phyloP scores from a whole-genome alignment of 2,329 filamentous ascomycete genomes.

The Neopestalotiopsis sp. region DNA sequence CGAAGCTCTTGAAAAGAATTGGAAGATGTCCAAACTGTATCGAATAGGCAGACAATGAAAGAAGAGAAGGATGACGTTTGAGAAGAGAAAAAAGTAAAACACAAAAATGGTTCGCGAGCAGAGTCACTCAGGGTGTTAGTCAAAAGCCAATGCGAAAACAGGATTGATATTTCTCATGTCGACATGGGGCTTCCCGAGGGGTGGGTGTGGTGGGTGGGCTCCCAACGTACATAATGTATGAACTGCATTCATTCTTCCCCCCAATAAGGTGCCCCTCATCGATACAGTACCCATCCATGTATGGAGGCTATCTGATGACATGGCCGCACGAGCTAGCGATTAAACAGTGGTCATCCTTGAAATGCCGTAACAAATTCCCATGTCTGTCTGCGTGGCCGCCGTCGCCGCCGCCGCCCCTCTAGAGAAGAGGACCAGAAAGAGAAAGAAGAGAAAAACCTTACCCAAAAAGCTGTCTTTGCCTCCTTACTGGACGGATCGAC shows the following conservation, averaged over 20 bases:
- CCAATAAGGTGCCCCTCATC: neutral
- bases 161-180: constrained; percentile 29
- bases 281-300: constrained; percentile 2
- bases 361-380: neutral
- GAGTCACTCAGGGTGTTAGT: constrained; percentile 10
- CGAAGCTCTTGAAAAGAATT: neutral
- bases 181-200: neutral
- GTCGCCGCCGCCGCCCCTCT: neutral
- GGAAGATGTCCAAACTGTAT: too few relatives aligned
- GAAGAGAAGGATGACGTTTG: constrained; percentile 27
- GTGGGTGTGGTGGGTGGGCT: constrained; percentile 3
- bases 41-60: neutral
- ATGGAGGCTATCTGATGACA: neutral
- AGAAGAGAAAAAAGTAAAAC: constrained; percentile 12
- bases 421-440: too few relatives aligned
- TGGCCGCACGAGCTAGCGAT: neutral
- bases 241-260: neutral
- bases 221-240: neutral
- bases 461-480: neutral
- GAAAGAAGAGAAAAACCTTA: neutral
- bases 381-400: neutral
- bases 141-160: constrained; percentile 36
- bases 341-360: neutral
- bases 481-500: neutral
- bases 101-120: constrained; percentile 14